phyloP scores from a whole-genome alignment of 1,284 basidiomycete species.

The Rhodotorula sp. region DNA sequence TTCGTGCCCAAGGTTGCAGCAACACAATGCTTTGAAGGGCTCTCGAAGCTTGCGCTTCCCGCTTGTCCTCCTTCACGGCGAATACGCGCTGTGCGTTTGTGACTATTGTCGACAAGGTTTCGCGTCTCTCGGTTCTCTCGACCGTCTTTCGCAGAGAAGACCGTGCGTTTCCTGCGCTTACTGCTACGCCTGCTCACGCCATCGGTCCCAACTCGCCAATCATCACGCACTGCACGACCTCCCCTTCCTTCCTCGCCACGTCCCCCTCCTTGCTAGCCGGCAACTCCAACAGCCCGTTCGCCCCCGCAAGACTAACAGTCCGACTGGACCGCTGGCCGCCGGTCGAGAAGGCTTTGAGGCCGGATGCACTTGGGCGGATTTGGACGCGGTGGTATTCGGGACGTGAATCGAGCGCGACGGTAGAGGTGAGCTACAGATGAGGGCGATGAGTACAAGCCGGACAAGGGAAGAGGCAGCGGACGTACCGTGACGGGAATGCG shows the following conservation, averaged over 20 bases:
- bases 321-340: constrained; percentile 80
- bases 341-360: constrained; percentile 67
- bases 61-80: no score
- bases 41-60: no score
- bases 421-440: constrained; percentile 55
- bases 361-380: constrained; percentile 51
- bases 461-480: constrained; percentile 9
- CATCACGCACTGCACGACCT: constrained; percentile 60
- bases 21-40: no score
- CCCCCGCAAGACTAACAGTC: constrained; percentile 69
- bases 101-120: no score
- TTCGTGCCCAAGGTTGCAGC: no score
- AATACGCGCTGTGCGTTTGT: no score
- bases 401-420: constrained; percentile 67
- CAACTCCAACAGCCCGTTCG: constrained; percentile 71
- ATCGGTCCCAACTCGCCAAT: constrained; percentile 61
- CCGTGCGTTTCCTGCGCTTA: no score
- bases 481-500: constrained; percentile 64
- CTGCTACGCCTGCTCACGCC: not conserved
- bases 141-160: no score
- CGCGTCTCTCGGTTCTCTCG: no score
- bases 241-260: constrained; percentile 55
- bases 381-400: constrained; percentile 78
- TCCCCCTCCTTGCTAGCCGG: constrained; percentile 53
- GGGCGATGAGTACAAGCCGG: not conserved